Percentiles rank a stretch among this genome's conserved stretches.
Evolutionary conservation across 352 stramenopile species (phyloP).

Genomic region (Pythium sp.): DNA sequence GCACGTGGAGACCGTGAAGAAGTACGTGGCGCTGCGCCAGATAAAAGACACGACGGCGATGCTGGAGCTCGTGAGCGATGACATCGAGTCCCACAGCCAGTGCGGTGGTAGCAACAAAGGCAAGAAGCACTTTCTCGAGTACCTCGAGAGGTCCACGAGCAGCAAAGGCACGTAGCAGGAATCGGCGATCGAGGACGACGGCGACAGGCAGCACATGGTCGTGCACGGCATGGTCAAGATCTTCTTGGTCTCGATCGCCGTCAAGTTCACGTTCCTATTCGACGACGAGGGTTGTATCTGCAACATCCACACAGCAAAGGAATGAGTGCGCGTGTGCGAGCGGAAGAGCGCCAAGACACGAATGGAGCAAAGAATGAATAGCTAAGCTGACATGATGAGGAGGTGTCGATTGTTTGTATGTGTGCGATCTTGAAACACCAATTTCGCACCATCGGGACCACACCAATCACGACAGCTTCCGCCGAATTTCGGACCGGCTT

Average conservation of each 20-base stretch:
- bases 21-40: constrained; percentile 40
- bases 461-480: too few species aligned
- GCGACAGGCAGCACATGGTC: constrained; percentile 36
- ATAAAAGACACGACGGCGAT: constrained; percentile 38
- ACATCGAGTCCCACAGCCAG: constrained; percentile 51
- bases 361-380: too few species aligned
- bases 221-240: constrained; percentile 51
- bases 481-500: too few species aligned
- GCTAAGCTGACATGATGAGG: too few species aligned
- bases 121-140: constrained; percentile 36
- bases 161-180: constrained; percentile 40
- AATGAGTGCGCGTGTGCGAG: too few species aligned
- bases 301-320: constrained; percentile 34
- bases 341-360: too few species aligned
- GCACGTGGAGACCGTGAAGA: constrained; percentile 38
- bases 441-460: too few species aligned
- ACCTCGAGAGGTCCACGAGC: constrained; percentile 49
- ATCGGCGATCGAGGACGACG: constrained; percentile 37
- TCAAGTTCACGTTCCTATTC: constrained; percentile 50
- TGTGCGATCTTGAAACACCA: too few species aligned
- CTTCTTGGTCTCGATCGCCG: constrained; percentile 45
- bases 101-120: constrained; percentile 39
- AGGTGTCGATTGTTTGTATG: too few species aligned
- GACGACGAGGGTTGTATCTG: constrained; percentile 34
- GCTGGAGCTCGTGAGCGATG: constrained; percentile 48